A percentile compares a stretch with the other conserved stretches of the same genome.
Evolutionary conservation across 805 yeast genomes (phyloP).

Genomic region (Tetrapisispora fleetii): DNA sequence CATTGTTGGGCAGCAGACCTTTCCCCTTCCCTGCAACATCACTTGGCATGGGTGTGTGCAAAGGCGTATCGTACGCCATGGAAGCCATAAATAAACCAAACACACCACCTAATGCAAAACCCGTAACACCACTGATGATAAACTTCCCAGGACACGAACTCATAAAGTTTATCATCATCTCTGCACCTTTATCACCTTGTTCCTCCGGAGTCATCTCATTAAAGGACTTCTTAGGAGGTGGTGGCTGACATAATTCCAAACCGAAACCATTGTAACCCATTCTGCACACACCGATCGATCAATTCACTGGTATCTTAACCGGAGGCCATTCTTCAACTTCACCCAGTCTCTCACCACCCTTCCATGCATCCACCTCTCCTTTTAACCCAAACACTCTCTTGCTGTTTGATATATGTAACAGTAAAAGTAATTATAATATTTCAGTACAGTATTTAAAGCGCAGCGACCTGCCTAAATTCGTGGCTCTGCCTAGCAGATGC

Average conservation of each 20-base stretch:
- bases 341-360: too few species aligned
- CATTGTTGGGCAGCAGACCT: conserved; percentile 17
- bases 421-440: too few species aligned
- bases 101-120: conserved; percentile 90
- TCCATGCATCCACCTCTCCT: too few species aligned
- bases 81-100: conserved; percentile 91
- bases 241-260: conserved; percentile 32
- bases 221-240: conserved; percentile 39
- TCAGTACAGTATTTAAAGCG: too few species aligned
- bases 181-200: conserved; percentile 86
- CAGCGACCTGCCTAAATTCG: too few species aligned
- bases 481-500: too few species aligned
- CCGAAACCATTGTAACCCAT: conserved; percentile 38
- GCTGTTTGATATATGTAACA: too few species aligned
- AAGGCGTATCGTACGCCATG: conserved; percentile 36
- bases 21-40: conserved; percentile 3
- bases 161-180: conserved; percentile 73
- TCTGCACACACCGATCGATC: neutral
- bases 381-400: too few species aligned
- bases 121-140: conserved; percentile 83
- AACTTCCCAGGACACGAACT: conserved; percentile 93
- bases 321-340: too few species aligned
- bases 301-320: too few species aligned
- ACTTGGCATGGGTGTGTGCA: conserved; percentile 26
- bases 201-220: conserved; percentile 81